Conservation (phyloP, 2,329 filamentous ascomycete species). For the Dactylellina drechsleri region DNA sequence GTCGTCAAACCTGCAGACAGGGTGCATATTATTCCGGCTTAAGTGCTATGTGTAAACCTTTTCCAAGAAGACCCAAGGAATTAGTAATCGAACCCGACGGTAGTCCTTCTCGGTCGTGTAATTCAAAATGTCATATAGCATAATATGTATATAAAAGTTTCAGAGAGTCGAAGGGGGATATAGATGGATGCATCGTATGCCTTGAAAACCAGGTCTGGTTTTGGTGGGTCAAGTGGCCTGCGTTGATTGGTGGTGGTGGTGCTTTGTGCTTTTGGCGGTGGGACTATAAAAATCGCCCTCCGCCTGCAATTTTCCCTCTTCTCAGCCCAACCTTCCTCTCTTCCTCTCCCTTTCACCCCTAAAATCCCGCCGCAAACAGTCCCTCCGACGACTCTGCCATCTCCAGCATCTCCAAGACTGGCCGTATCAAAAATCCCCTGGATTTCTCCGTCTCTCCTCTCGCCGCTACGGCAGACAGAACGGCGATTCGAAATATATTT, state of each 20-base stretch:
- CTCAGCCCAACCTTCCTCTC: slow-evolving; percentile 38
- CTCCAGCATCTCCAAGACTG: too few relatives aligned
- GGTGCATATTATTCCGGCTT: slow-evolving; percentile 13
- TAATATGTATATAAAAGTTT: background rate
- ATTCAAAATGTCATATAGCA: too few relatives aligned
- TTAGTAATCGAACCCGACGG: background rate
- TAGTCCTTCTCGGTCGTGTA: background rate
- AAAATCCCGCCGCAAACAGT: slow-evolving; percentile 15
- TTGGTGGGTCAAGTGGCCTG: too few relatives aligned
- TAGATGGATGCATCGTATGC: background rate
- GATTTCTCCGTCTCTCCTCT: slow-evolving; percentile 11
- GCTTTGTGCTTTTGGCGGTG: slow-evolving; percentile 35
- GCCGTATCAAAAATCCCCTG: background rate
- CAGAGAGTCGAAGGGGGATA: slow-evolving; percentile 31
- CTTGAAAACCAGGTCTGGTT: too few relatives aligned
- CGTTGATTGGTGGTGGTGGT: background rate
- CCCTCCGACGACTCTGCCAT: background rate
- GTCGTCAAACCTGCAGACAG: background rate
- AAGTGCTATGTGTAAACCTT: background rate
- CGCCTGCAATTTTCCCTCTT: slow-evolving; percentile 32
- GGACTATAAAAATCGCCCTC: slow-evolving; percentile 54
- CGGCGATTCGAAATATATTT: background rate
- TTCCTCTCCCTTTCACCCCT: slow-evolving; percentile 26
- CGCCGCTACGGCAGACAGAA: slow-evolving; percentile 5
- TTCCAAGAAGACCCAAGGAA: background rate